These are phyloP conservation scores for Aureoboletus auriporus DNA, from an alignment of 768 basidiomycete genomes.

Conservation along the genomic window DNA sequence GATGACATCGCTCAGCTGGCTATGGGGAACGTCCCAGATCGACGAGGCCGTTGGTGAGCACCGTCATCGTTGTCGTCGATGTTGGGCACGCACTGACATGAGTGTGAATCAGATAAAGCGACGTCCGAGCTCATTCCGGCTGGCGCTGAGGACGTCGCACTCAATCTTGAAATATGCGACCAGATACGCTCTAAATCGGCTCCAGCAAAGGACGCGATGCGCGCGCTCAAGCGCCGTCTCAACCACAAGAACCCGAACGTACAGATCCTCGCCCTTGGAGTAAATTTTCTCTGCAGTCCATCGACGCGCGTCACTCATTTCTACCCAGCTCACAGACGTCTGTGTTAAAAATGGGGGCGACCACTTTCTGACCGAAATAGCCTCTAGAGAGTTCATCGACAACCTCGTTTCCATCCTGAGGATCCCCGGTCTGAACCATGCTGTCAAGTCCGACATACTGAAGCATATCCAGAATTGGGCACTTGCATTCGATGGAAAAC, in stretches of 20 bases:
- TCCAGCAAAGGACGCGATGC: constrained; percentile 82
- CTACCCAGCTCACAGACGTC: constrained; percentile 71
- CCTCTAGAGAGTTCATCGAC: constrained; percentile 90
- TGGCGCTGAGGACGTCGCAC: constrained; percentile 84
- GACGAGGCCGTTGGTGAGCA: constrained; percentile 76
- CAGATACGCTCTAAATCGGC: constrained; percentile 91
- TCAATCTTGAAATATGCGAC: constrained; percentile 95
- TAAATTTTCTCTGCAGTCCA: constrained; percentile 39
- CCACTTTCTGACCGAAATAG: constrained; percentile 77
- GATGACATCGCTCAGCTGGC: constrained; percentile 64
- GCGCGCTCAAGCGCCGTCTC: constrained; percentile 79
- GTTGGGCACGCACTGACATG: constrained; percentile 9
- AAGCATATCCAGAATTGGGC: constrained; percentile 92
- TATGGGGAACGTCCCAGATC: constrained; percentile 81
- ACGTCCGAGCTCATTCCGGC: constrained; percentile 85
- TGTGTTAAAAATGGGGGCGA: constrained; percentile 98
- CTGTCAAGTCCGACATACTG: constrained; percentile 79
- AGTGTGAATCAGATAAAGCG: constrained; percentile 73
- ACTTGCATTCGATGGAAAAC: constrained; percentile 80
- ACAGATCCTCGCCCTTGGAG: constrained; percentile 80
- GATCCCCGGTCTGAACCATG: constrained; percentile 67
- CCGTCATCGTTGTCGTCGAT: not conserved
- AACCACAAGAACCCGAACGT: constrained; percentile 97
- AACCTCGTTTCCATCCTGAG: constrained; percentile 88
- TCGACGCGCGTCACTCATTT: constrained; percentile 2